Conservation (phyloP, 2,329 filamentous ascomycete species). For the Arthrinium phaeospermum region DNA sequence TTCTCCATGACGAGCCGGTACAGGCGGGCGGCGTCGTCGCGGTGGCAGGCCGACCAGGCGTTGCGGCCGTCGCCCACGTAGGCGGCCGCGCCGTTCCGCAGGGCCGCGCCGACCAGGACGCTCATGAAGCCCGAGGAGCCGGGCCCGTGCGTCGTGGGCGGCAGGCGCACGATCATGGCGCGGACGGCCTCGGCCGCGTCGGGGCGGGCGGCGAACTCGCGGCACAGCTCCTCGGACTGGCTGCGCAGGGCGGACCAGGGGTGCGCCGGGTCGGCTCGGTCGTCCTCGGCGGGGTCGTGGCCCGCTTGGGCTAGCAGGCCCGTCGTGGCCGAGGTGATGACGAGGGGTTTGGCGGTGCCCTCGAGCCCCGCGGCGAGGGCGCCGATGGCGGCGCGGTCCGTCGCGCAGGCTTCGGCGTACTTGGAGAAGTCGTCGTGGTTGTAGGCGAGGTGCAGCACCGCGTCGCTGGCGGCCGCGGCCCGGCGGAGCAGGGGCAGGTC, state of each 20-base stretch:
- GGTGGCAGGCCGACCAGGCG: not conserved
- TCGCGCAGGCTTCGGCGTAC: not conserved
- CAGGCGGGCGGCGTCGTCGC: conserved; percentile 3
- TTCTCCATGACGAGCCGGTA: conserved; percentile 1
- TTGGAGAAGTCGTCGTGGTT: conserved; percentile 1
- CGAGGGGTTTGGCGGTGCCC: conserved; percentile 2
- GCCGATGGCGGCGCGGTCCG: not conserved
- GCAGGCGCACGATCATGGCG: not conserved
- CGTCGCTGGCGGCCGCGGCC: not conserved
- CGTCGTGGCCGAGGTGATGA: not conserved
- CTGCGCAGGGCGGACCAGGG: not conserved
- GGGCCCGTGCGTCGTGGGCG: not conserved
- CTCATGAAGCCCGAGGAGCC: conserved; percentile 3
- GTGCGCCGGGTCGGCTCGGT: not conserved
- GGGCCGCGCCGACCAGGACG: not conserved
- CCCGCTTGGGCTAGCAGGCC: not conserved
- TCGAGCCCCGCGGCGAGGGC: not conserved
- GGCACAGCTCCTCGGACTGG: not conserved
- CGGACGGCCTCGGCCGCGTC: not conserved
- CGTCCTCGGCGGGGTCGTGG: not conserved
- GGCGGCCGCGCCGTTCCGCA: not conserved
- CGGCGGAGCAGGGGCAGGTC: not conserved
- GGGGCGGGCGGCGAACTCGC: not conserved
- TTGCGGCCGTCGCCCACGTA: not conserved
- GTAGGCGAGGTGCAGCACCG: not conserved